A percentile compares a stretch with the other conserved stretches of the same genome.
Evolutionary conservation across 805 yeast genomes (phyloP).

Genomic region (Zygosaccharomyces gambellarensis): DNA sequence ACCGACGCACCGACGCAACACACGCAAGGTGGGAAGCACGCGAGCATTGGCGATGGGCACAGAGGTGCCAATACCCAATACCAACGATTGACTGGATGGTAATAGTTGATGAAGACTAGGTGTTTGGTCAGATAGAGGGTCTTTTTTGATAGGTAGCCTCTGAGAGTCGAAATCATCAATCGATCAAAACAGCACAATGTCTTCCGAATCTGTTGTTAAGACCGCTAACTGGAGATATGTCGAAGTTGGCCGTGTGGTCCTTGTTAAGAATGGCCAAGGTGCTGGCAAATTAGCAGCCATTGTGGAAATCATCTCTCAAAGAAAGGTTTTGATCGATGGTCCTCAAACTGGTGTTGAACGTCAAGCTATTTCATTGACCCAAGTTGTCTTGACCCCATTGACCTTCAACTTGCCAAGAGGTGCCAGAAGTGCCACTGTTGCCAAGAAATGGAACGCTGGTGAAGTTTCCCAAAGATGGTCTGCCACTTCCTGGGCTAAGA

Average conservation of each 20-base stretch:
- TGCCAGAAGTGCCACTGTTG: slow-evolving; percentile 76
- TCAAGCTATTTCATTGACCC: slow-evolving; percentile 84
- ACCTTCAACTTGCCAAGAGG: slow-evolving; percentile 93
- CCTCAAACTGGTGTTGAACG: slow-evolving; percentile 85
- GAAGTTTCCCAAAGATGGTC: slow-evolving; percentile 88
- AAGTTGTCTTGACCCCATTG: slow-evolving; percentile 88
- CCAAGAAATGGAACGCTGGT: slow-evolving; percentile 92
- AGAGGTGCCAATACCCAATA: background rate
- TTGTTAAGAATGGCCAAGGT: slow-evolving; percentile 69
- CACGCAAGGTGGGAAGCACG: background rate
- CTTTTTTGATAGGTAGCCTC: background rate
- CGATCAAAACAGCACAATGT: slow-evolving; percentile 39
- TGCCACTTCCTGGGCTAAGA: slow-evolving; percentile 94
- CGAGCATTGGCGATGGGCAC: slow-evolving; percentile 1
- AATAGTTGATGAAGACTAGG: background rate
- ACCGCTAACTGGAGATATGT: slow-evolving; percentile 99
- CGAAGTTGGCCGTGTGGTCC: slow-evolving; percentile 98
- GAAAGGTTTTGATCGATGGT: slow-evolving; percentile 96
- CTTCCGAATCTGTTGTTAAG: slow-evolving; percentile 74
- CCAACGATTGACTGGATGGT: background rate
- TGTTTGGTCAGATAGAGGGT: background rate
- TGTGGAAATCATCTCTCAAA: slow-evolving; percentile 98
- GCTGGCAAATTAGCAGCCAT: slow-evolving; percentile 89
- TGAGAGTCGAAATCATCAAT: background rate
- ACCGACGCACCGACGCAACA: slow-evolving; percentile 3